phyloP scores from a whole-genome alignment of 345 rosid species.

The Corchorus capsularis region DNA sequence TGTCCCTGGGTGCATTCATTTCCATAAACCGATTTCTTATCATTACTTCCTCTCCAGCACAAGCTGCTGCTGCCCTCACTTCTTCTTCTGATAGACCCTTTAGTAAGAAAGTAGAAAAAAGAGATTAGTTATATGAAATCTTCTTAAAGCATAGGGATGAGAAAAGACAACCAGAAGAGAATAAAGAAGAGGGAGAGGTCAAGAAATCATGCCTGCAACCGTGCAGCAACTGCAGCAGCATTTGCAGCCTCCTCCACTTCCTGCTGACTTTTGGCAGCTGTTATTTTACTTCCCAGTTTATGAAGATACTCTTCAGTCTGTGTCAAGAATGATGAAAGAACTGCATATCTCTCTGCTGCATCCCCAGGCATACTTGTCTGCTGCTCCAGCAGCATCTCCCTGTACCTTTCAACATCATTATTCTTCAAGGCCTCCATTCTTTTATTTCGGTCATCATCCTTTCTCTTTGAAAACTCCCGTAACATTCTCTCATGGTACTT shows the following conservation, averaged over 20 bases:
- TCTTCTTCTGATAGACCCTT: slow-evolving; percentile 99
- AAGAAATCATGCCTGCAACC: slow-evolving; percentile 63
- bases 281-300: slow-evolving; percentile 89
- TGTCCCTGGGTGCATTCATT: slow-evolving; percentile 96
- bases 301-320: slow-evolving; percentile 99
- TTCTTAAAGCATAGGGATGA: not conserved
- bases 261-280: slow-evolving; percentile 91
- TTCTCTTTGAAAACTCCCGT: slow-evolving; percentile 94
- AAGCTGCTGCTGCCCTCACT: slow-evolving; percentile 86
- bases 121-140: slow-evolving; percentile 25
- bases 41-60: slow-evolving; percentile 98
- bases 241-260: slow-evolving; percentile 99
- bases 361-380: slow-evolving; percentile 89
- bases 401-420: slow-evolving; percentile 98
- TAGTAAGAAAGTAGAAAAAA: slow-evolving; percentile 30
- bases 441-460: slow-evolving; percentile 92
- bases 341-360: slow-evolving; percentile 95
- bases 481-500: slow-evolving; percentile 97
- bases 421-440: slow-evolving; percentile 99
- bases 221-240: slow-evolving; percentile 91
- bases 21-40: slow-evolving; percentile 90
- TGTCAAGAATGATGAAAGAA: slow-evolving; percentile 90
- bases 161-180: not conserved
- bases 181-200: not conserved
- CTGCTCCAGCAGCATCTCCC: slow-evolving; percentile 98